Base-by-base conservation (phyloP, 192 early-diverging fungal species). In the Podila horticola region DNA sequence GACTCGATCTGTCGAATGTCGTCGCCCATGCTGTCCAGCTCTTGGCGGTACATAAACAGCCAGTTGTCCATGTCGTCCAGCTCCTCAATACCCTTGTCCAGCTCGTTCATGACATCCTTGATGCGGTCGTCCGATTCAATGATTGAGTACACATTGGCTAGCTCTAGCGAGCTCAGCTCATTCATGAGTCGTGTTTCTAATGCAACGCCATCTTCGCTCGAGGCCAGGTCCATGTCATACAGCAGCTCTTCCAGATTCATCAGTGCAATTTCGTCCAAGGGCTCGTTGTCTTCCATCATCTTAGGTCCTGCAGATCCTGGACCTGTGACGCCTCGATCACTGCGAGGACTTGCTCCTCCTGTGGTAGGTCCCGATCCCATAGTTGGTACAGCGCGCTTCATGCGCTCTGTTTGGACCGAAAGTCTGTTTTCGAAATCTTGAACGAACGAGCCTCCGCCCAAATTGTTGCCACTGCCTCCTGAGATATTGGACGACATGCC, bases 61-160 rank as follows among this genome's bases (percentile, higher is more conserved):
- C 94, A 96, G 22, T 88, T 89, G 64, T 98, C 94, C 88, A 98
- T 96, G 62, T 88, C 85, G 57, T 94, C 94, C 62, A 99, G 84
- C 62, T 97, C 92, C 28, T 85, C 48, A 29, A 97, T 87, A 1
- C 95, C 93, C 22, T 88, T 88, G 65, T 99, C 96, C n/a, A 99
- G 89, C 67, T 97, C 91, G 12, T 79, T 82, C 26, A 97, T 88
- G 8, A 98, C 90, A 31, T 85, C 84, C 38, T 92, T 89, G 28
- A 97, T 95, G 69, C 94, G 89, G 68, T 93, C 91, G 74, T 98
- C 97, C 31, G 95, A 93, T 75, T 96, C 92, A 48, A 99, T 94
- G 71, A 99, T 97, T 4, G 95, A 94, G 67, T 96, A 95, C 22
- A 99, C 95, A 82, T 97, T 98, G n/a, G 94, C 93, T 89, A 92